These are phyloP conservation scores for Botrytis paeoniae DNA, from an alignment of 2,329 filamentous ascomycete genomes.

Conservation along the genomic window DNA sequence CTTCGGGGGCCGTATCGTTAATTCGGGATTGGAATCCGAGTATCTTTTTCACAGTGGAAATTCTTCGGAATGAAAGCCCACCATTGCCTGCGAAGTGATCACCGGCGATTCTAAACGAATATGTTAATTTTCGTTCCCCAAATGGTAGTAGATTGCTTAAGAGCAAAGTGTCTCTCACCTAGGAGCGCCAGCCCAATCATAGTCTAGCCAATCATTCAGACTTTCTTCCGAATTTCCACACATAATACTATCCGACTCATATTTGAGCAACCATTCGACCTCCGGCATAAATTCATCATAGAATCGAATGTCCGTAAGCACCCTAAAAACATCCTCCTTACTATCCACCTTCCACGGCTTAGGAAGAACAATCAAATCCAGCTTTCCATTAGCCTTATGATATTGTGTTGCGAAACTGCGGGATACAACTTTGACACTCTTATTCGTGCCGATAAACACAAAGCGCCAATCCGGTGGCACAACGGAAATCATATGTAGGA, in stretches of 20 bases:
- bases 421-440: slow-evolving; percentile 47
- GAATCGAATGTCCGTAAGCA: slow-evolving; percentile 52
- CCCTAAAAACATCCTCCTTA: slow-evolving; percentile 52
- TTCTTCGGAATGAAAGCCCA: slow-evolving; percentile 52
- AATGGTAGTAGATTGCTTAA: slow-evolving; percentile 21
- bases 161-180: slow-evolving; percentile 39
- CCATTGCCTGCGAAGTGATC: slow-evolving; percentile 49
- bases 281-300: slow-evolving; percentile 46
- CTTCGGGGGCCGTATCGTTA: slow-evolving; percentile 52
- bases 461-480: slow-evolving; percentile 57
- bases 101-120: not conserved
- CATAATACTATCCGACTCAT: slow-evolving; percentile 56
- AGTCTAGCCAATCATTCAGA: slow-evolving; percentile 35
- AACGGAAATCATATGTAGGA: slow-evolving; percentile 56
- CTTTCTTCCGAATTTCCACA: slow-evolving; percentile 51
- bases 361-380: slow-evolving; percentile 22
- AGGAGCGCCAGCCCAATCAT: slow-evolving; percentile 41
- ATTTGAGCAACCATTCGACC: slow-evolving; percentile 54
- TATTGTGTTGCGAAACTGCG: slow-evolving; percentile 47
- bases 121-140: not conserved
- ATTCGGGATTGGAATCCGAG: slow-evolving; percentile 50
- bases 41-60: slow-evolving; percentile 49
- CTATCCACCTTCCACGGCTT: slow-evolving; percentile 28
- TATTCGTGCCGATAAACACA: slow-evolving; percentile 49
- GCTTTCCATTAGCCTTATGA: slow-evolving; percentile 50